Evolutionary conservation across 2,329 filamentous ascomycete species (phyloP).

Genomic region (Grosmannia serpens): DNA sequence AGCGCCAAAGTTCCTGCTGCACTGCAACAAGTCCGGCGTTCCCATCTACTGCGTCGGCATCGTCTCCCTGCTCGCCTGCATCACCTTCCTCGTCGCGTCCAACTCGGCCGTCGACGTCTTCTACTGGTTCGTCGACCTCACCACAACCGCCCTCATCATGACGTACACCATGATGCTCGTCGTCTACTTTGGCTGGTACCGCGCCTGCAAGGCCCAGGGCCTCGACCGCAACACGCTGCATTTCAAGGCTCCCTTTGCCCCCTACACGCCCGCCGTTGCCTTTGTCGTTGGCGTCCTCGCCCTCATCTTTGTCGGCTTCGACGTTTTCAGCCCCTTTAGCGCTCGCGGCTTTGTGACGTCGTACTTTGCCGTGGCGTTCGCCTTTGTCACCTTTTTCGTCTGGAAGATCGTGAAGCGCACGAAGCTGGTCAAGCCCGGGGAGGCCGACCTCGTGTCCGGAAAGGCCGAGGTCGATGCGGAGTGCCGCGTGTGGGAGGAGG

Average conservation of each 20-base stretch:
- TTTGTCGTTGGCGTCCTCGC: conserved; percentile 2
- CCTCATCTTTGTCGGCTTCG: conserved; percentile 39
- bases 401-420: conserved; percentile 53
- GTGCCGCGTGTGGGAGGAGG: conserved; percentile 23
- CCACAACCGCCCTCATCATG: conserved; percentile 28
- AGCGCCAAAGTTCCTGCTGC: conserved; percentile 24
- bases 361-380: conserved; percentile 45
- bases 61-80: conserved; percentile 21
- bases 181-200: conserved; percentile 24
- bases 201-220: conserved; percentile 24
- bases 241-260: conserved; percentile 23
- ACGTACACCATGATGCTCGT: conserved; percentile 29
- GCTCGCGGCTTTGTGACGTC: conserved; percentile 37
- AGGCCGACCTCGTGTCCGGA: conserved; percentile 14
- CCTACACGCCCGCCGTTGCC: conserved; percentile 23
- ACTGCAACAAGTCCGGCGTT: conserved; percentile 21
- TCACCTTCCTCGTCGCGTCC: conserved; percentile 28
- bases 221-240: conserved; percentile 21
- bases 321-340: conserved; percentile 34
- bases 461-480: conserved; percentile 20
- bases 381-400: conserved; percentile 37
- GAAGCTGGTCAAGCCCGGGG: conserved; percentile 7
- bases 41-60: conserved; percentile 26
- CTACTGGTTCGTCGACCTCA: conserved; percentile 27
- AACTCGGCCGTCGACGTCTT: conserved; percentile 24